phyloP scores from a whole-genome alignment of 768 basidiomycete genomes.

The Boletus rubescentipes region DNA sequence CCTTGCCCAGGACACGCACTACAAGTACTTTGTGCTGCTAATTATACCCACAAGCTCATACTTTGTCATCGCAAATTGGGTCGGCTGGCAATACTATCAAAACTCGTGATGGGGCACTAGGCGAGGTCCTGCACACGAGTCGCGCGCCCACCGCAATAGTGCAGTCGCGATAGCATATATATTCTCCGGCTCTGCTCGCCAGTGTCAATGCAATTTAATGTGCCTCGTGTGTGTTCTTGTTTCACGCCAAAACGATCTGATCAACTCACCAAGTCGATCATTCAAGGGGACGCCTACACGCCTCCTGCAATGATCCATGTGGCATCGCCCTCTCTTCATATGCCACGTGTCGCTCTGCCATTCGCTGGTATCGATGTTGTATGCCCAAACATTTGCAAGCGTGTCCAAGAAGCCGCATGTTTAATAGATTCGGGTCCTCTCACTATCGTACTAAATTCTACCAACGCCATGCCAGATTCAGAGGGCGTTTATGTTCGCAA shows the following conservation, averaged over 20 bases:
- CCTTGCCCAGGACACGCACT: conserved; percentile 74
- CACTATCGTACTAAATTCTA: conserved; percentile 15
- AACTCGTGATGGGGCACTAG: conserved; percentile 58
- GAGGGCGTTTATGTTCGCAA: conserved; percentile 2
- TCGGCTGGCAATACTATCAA: conserved; percentile 96
- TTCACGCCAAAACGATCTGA: conserved; percentile 19
- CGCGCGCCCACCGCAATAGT: background rate
- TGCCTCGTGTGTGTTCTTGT: conserved; percentile 23
- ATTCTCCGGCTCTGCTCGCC: conserved; percentile 5
- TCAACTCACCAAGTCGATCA: conserved; percentile 17
- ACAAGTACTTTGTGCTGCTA: conserved; percentile 83
- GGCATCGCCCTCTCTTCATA: conserved; percentile 7
- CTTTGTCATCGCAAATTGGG: conserved; percentile 98
- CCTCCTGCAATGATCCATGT: conserved; percentile 24
- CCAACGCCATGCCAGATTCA: conserved; percentile 4
- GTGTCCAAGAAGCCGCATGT: conserved; percentile 16
- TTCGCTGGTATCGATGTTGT: background rate
- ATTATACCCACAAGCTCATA: conserved; percentile 80
- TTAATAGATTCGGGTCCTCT: conserved; percentile 18
- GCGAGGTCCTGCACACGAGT: conserved; percentile 4
- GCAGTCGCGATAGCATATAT: conserved; percentile 2
- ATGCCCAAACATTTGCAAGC: conserved; percentile 13
- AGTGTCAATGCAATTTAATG: conserved; percentile 15
- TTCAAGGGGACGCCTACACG: conserved; percentile 17
- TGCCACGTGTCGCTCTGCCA: conserved; percentile 12